Evolutionary conservation across 2,329 filamentous ascomycete species (phyloP).

Genomic region (Alternaria panax): DNA sequence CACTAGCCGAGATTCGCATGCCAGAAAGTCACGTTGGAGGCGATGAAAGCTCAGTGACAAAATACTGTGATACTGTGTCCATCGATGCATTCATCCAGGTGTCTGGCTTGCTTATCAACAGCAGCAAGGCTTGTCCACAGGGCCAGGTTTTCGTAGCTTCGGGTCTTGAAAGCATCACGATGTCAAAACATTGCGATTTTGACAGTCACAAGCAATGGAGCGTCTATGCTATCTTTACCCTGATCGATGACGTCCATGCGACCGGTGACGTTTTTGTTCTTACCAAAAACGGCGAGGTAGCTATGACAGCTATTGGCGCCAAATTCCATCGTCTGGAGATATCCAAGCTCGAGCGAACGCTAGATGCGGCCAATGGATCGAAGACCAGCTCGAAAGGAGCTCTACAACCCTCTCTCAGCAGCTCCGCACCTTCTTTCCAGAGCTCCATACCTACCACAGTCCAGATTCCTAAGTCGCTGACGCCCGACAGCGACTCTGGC

Average conservation of each 20-base stretch:
- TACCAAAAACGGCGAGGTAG: constrained; percentile 9
- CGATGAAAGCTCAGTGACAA: constrained; percentile 19
- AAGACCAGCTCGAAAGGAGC: background rate
- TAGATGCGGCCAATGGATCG: constrained; percentile 11
- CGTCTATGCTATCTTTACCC: constrained; percentile 18
- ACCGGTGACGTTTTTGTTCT: constrained; percentile 24
- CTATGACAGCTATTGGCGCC: constrained; percentile 16
- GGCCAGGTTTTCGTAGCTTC: constrained; percentile 25
- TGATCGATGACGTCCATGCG: constrained; percentile 6
- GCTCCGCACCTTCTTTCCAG: background rate
- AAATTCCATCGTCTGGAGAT: constrained; percentile 23
- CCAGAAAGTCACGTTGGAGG: constrained; percentile 10
- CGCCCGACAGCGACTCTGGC: constrained; percentile 2
- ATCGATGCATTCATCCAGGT: constrained; percentile 30
- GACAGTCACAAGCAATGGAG: constrained; percentile 10
- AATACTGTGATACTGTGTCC: constrained; percentile 22
- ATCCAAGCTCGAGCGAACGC: constrained; percentile 15
- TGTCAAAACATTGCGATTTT: constrained; percentile 13
- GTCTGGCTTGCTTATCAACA: constrained; percentile 28
- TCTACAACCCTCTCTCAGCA: background rate
- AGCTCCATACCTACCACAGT: background rate
- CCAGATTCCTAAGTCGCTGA: background rate
- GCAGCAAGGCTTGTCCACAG: constrained; percentile 15
- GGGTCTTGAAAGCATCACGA: constrained; percentile 21
- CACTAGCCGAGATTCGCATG: constrained; percentile 16